These are phyloP conservation scores for Heliocybe sulcata DNA, from an alignment of 1,284 basidiomycete genomes.

Conservation along the genomic window DNA sequence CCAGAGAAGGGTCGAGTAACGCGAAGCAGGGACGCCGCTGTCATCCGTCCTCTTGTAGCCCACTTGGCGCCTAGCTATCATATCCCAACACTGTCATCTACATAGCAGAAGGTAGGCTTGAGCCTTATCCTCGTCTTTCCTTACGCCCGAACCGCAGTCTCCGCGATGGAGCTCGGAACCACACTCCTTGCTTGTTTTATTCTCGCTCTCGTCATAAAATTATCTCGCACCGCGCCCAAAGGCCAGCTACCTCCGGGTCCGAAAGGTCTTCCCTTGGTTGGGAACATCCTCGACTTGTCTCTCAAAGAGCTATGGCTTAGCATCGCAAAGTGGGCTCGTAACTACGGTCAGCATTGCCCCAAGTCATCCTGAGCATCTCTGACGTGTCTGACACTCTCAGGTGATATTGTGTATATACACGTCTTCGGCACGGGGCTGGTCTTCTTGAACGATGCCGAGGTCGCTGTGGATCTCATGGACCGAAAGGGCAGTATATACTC, in stretches of 20 bases:
- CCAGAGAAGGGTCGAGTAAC: background rate
- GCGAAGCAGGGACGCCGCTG: too few relatives aligned
- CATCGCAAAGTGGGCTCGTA: background rate
- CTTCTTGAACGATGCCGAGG: slow-evolving; percentile 10
- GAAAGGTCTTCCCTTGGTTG: slow-evolving; percentile 15
- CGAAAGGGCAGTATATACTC: slow-evolving; percentile 28
- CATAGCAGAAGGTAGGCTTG: background rate
- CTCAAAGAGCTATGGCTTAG: background rate
- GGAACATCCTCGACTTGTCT: slow-evolving; percentile 16
- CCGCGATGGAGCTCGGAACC: background rate
- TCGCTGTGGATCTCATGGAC: slow-evolving; percentile 7
- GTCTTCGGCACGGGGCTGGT: slow-evolving; percentile 9
- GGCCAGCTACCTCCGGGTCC: slow-evolving; percentile 16
- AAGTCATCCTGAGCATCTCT: background rate
- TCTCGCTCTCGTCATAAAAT: background rate
- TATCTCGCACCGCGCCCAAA: background rate
- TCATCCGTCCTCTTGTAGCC: too few relatives aligned
- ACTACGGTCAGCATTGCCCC: background rate
- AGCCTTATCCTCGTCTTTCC: background rate
- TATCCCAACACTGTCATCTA: too few relatives aligned
- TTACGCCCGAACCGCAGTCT: background rate
- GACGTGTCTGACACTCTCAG: background rate
- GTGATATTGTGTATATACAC: slow-evolving; percentile 10
- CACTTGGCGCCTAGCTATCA: too few relatives aligned
- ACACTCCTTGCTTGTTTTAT: background rate